Evolutionary conservation across 163 green algal species (phyloP).

Genomic region (Chlamydomonas reinhardtii): DNA sequence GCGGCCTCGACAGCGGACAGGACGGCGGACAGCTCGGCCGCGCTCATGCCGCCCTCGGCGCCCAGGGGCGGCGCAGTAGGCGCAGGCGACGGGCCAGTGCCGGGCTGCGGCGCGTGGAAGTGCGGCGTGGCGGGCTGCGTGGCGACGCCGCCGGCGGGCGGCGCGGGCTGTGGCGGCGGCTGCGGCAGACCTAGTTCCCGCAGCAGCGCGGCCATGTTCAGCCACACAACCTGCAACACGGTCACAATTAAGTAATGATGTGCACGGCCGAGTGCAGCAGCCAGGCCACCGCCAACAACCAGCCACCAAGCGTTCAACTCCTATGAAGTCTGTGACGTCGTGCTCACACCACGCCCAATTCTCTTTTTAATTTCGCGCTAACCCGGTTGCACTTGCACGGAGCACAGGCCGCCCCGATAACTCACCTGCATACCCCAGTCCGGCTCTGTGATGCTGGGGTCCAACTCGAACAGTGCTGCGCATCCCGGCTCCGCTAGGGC

Average conservation of each 20-base stretch:
- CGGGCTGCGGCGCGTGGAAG: neutral
- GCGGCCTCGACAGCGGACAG: slow-evolving; percentile 4
- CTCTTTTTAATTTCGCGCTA: too few relatives aligned
- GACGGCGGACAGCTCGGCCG: neutral
- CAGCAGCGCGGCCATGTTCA: slow-evolving; percentile 29
- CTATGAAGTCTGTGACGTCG: too few relatives aligned
- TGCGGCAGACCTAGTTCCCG: slow-evolving; percentile 5
- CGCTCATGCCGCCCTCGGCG: neutral
- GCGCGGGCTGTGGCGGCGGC: neutral
- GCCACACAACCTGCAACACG: slow-evolving; percentile 29
- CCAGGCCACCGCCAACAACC: too few relatives aligned
- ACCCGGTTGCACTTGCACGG: too few relatives aligned
- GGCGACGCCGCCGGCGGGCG: neutral
- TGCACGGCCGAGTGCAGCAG: too few relatives aligned
- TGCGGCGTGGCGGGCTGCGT: neutral
- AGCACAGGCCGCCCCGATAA: too few relatives aligned
- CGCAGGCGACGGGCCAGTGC: too few relatives aligned
- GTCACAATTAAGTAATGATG: too few relatives aligned
- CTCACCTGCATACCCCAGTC: slow-evolving; percentile 50
- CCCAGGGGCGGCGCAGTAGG: too few relatives aligned
- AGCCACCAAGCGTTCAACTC: too few relatives aligned
- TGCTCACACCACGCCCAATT: too few relatives aligned
- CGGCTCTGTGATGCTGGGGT: slow-evolving; percentile 3
- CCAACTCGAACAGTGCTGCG: slow-evolving; percentile 25
- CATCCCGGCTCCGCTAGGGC: slow-evolving; percentile 29